Base-by-base conservation (phyloP, 2,329 filamentous ascomycete species). In the Penicillium sp. region DNA sequence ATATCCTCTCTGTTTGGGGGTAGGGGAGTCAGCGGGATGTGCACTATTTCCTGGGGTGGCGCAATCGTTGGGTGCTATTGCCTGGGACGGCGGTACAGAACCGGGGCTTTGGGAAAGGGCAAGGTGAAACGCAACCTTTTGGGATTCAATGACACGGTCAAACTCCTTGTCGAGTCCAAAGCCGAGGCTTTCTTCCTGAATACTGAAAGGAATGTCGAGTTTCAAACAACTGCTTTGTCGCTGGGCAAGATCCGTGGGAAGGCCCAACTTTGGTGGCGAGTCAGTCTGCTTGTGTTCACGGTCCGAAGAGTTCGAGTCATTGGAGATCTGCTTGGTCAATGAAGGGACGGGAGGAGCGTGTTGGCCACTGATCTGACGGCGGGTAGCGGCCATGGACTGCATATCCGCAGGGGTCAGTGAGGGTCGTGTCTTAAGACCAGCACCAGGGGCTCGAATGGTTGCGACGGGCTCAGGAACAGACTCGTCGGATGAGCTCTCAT, bases 141-240 rank as follows among this genome's bases (percentile, higher is more conserved):
- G 90, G 67, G 84, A 80, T 73, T 96, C 89, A 62, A 97, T 94
- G 49, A 97, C 87, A 53, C 91, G 82, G 63, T 97, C 89, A 70
- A 97, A 96, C 67, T 96, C 93, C 62, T 87, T 81, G 62, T 95
- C 88, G 40, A 97, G 79, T 56, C 88, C 91, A 55, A 95, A 83
- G 53, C 87, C 87, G 48, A 93, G 78, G 63, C 69, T 68, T 53
- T 91, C 88, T 41, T 80, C 75, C 42, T 75, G 74, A 31, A 75
- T 72, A 56, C 89, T 83, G 57, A 94, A 73, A 7, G 88, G 88
- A 55, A 96, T 78, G 62, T 93, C 90, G 43, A 88, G 80, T 61
- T 88, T 85, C 69, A 89, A 85, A 60, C 89, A 82, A 69, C 85
- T 89, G 39, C 83, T 79, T 57, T 85, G 79, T 42, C 86, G 78